These are phyloP conservation scores for Polyplosphaeria fusca DNA, from an alignment of 495 filamentous ascomycete genomes.

Conservation along the genomic window DNA sequence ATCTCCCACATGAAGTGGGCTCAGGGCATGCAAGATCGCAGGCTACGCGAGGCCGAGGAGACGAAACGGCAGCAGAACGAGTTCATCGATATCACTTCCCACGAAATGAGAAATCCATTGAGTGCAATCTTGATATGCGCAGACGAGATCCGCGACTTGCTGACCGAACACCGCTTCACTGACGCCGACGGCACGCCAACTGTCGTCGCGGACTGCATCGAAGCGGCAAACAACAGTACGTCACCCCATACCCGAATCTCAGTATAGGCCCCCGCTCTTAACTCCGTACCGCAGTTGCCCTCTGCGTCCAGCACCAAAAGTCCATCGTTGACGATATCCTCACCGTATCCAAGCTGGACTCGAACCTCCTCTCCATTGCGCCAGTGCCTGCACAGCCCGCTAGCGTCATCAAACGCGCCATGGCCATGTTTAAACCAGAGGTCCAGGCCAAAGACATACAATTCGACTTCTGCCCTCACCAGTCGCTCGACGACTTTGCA, in stretches of 20 bases:
- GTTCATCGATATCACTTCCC: conserved; percentile 38
- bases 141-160: conserved; percentile 22
- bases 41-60: conserved; percentile 24
- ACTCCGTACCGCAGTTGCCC: no score
- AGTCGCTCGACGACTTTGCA: conserved; percentile 8
- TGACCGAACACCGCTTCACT: conserved; percentile 1
- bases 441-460: conserved; percentile 23
- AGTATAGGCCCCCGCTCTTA: no score
- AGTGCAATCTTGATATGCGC: conserved; percentile 36
- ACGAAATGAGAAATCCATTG: conserved; percentile 39
- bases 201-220: conserved; percentile 17
- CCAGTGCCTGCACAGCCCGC: conserved; percentile 27
- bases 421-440: conserved; percentile 36
- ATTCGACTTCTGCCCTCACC: conserved; percentile 19
- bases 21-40: conserved; percentile 13
- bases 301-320: conserved; percentile 36
- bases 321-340: conserved; percentile 37
- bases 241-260: no score
- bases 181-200: neutral
- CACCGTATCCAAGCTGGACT: conserved; percentile 37
- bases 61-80: conserved; percentile 24
- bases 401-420: conserved; percentile 13
- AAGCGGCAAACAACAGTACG: conserved; percentile 34
- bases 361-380: conserved; percentile 32
- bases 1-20: conserved; percentile 29